Evolutionary conservation across 257 asterid species (phyloP).

Genomic region (Avicennia marina): DNA sequence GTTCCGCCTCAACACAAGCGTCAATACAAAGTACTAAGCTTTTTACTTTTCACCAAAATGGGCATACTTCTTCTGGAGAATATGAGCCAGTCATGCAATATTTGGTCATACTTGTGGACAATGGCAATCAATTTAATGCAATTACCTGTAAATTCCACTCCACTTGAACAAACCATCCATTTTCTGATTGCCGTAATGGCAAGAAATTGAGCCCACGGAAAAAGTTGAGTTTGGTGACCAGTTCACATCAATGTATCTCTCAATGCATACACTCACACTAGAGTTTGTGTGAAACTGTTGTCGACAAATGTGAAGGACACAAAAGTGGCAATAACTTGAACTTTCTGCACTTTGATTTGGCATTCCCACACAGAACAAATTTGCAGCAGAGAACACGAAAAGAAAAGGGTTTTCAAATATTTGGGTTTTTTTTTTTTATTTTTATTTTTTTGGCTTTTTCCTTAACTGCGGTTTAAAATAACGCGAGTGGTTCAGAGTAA

Average conservation of each 20-base stretch:
- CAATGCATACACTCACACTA: too few relatives aligned
- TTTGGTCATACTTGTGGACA: background rate
- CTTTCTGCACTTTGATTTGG: background rate
- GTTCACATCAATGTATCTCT: constrained; percentile 12
- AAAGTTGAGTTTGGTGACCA: constrained; percentile 28
- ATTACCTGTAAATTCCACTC: background rate
- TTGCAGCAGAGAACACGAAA: constrained; percentile 17
- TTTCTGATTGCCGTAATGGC: background rate
- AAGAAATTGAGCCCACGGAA: constrained; percentile 7
- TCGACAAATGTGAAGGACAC: constrained; percentile 19
- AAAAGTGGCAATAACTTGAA: constrained; percentile 23
- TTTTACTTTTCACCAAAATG: background rate
- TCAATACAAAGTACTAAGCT: too few relatives aligned
- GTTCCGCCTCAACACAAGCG: too few relatives aligned
- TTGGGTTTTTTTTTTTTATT: too few relatives aligned
- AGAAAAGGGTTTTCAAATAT: background rate
- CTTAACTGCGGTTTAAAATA: too few relatives aligned
- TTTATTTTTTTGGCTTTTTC: too few relatives aligned
- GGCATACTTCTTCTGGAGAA: background rate
- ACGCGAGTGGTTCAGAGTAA: too few relatives aligned
- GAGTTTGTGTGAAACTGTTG: background rate
- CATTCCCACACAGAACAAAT: background rate
- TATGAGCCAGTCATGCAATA: background rate
- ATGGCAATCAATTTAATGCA: constrained; percentile 4
- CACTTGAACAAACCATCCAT: background rate